Percentiles rank a stretch among this genome's conserved stretches.
phyloP scores from a whole-genome alignment of 176 grass and related monocot species.

The Triticum aestivum region DNA sequence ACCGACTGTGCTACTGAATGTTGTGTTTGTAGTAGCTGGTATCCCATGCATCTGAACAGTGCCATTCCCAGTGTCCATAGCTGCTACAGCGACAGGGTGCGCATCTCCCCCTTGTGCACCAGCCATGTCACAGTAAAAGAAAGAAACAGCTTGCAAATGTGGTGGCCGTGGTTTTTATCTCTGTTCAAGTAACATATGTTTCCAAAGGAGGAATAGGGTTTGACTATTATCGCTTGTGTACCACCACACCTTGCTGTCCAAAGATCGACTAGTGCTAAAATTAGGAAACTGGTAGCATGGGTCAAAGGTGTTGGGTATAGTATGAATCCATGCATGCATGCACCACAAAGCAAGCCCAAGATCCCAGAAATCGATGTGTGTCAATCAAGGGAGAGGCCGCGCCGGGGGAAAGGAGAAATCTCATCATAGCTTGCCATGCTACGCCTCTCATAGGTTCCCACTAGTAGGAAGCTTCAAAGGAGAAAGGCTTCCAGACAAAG shows the following conservation, averaged over 20 bases:
- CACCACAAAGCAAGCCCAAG: conserved; percentile 40
- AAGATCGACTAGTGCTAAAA: background rate
- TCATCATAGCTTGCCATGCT: conserved; percentile 22
- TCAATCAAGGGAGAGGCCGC: conserved; percentile 26
- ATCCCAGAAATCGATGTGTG: conserved; percentile 54
- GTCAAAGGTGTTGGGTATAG: conserved; percentile 34
- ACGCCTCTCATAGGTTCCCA: conserved; percentile 35
- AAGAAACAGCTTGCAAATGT: background rate
- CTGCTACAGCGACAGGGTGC: background rate
- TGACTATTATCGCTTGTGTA: background rate
- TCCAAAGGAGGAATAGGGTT: background rate
- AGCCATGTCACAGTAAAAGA: background rate
- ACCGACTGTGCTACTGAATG: conserved; percentile 39
- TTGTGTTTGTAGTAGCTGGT: conserved; percentile 29
- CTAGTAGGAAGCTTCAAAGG: conserved; percentile 45
- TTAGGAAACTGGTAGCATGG: background rate
- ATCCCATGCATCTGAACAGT: conserved; percentile 32
- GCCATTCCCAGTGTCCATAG: background rate
- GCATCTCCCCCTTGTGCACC: background rate
- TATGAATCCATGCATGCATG: conserved; percentile 28
- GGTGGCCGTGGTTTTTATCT: background rate
- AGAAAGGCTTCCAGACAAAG: conserved; percentile 36
- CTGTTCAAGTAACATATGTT: background rate
- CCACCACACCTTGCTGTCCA: background rate
- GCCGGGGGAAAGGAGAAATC: conserved; percentile 10